A percentile compares a stretch with the other conserved stretches of the same genome.
Evolutionary conservation across 805 yeast genomes (phyloP).

Genomic region (Lipomyces sp.): DNA sequence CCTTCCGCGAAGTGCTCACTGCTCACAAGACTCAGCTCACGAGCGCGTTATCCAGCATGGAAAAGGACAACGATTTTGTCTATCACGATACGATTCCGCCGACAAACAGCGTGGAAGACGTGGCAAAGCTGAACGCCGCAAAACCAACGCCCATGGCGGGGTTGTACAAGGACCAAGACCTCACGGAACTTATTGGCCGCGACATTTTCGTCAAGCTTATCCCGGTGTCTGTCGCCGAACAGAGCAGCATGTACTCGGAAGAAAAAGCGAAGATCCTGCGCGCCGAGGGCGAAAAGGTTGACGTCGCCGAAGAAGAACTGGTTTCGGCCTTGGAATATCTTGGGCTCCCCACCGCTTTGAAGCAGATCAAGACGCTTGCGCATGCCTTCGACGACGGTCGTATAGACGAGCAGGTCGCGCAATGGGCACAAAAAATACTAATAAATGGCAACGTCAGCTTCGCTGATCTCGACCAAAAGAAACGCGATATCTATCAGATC

Average conservation of each 20-base stretch:
- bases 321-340: constrained; percentile 76
- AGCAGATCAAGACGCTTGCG: constrained; percentile 45
- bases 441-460: constrained; percentile 29
- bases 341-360: constrained; percentile 66
- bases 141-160: constrained; percentile 52
- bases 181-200: constrained; percentile 47
- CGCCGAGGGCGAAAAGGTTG: constrained; percentile 67
- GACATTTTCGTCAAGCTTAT: constrained; percentile 75
- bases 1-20: constrained; percentile 29
- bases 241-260: constrained; percentile 82
- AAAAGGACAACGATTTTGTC: constrained; percentile 84
- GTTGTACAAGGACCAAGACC: constrained; percentile 44
- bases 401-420: constrained; percentile 16
- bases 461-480: constrained; percentile 21
- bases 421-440: constrained; percentile 19
- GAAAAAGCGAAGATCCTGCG: constrained; percentile 77
- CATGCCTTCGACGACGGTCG: constrained; percentile 16
- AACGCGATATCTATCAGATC: constrained; percentile 23
- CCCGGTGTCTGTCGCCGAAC: constrained; percentile 84
- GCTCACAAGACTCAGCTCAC: constrained; percentile 31
- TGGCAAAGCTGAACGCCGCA: constrained; percentile 67
- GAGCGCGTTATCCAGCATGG: constrained; percentile 43
- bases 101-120: constrained; percentile 55
- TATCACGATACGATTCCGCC: constrained; percentile 77
- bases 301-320: constrained; percentile 75